Conservation (phyloP, 1,284 basidiomycete species). For the Gastroboletus turbinatus region DNA sequence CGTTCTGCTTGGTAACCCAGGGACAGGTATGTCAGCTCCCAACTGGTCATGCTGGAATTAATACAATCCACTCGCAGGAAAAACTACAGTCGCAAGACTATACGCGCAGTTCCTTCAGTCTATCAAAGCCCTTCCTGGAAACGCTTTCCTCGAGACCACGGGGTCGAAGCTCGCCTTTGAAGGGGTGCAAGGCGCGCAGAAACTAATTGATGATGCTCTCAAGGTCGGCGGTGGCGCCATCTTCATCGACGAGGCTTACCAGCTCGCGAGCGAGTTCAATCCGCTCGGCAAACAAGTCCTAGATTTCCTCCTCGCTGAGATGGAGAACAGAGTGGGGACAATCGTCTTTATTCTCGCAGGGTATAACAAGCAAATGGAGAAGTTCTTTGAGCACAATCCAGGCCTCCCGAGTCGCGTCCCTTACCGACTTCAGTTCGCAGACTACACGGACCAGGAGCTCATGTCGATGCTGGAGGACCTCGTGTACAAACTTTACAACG, state of each 20-base stretch:
- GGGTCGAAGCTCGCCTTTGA: background rate
- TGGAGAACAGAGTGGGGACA: background rate
- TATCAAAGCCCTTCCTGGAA: background rate
- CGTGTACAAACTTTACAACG: background rate
- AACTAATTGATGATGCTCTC: background rate
- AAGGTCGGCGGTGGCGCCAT: background rate
- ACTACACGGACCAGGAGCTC: background rate
- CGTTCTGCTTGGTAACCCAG: constrained; percentile 55
- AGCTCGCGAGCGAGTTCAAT: background rate
- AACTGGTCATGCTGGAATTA: background rate
- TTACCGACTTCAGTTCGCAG: background rate
- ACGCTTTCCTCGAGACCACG: background rate
- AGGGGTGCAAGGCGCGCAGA: background rate
- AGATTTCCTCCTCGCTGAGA: background rate
- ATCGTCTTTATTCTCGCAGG: background rate
- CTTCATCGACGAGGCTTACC: background rate
- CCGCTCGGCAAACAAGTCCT: background rate
- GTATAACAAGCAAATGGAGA: background rate
- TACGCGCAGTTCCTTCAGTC: background rate
- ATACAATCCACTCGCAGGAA: background rate
- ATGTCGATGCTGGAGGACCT: background rate
- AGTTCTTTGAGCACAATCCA: background rate
- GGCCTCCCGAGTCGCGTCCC: background rate
- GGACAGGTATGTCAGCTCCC: constrained; percentile 42
- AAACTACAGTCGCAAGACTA: background rate